These are phyloP conservation scores for Mallotus nudiflorus DNA, from an alignment of 345 rosid genomes.

Conservation along the genomic window DNA sequence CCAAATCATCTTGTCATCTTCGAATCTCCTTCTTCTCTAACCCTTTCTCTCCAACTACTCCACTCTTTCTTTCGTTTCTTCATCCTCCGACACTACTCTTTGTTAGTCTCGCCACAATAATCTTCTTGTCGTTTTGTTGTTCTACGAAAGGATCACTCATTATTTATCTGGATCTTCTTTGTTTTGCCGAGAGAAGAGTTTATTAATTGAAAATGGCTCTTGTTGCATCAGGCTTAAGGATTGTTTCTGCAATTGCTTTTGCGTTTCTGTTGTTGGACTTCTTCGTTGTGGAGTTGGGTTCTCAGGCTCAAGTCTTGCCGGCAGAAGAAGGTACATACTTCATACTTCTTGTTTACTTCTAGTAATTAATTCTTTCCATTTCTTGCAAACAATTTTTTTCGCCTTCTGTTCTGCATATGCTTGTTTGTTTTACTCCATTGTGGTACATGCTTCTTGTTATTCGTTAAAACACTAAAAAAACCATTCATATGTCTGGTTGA, in stretches of 20 bases:
- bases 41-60: no score
- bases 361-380: background rate
- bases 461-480: background rate
- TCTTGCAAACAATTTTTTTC: background rate
- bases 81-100: no score
- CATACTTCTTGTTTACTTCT: no score
- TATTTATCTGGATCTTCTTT: no score
- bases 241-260: conserved; percentile 28
- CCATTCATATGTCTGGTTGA: background rate
- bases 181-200: no score
- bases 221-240: conserved; percentile 21
- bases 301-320: conserved; percentile 53
- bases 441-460: background rate
- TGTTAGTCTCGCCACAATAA: no score
- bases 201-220: conserved; percentile 28
- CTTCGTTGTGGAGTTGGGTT: conserved; percentile 28
- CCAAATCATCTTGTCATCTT: no score
- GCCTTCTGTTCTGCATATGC: no score
- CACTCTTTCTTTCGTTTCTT: no score
- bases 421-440: conserved; percentile 1
- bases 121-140: no score
- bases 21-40: no score
- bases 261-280: conserved; percentile 31
- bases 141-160: no score
- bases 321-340: conserved; percentile 50